Percentiles rank a stretch among this genome's conserved stretches.
Conservation (phyloP, 2,329 filamentous ascomycete species). For the Alternaria sp. region DNA sequence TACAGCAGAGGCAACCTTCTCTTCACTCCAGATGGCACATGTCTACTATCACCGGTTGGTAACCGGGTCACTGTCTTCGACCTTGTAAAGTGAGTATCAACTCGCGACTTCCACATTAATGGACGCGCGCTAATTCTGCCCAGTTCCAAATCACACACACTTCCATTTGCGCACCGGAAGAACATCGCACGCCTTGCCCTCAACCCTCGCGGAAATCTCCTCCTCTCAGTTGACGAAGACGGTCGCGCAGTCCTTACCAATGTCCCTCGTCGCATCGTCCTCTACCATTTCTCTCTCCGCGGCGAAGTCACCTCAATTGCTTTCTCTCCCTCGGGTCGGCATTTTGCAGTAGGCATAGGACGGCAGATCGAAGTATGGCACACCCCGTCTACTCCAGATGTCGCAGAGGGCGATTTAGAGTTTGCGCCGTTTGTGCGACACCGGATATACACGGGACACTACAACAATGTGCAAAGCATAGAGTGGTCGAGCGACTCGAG, state of each 20-base stretch:
- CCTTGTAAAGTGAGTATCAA: slow-evolving; percentile 80
- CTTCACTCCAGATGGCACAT: slow-evolving; percentile 95
- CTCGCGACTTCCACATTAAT: no score
- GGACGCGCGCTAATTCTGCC: slow-evolving; percentile 11
- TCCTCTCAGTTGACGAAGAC: slow-evolving; percentile 93
- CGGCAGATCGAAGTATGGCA: slow-evolving; percentile 95
- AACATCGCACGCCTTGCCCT: slow-evolving; percentile 91
- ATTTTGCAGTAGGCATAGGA: slow-evolving; percentile 90
- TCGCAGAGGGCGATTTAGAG: slow-evolving; percentile 84
- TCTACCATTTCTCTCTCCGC: slow-evolving; percentile 97
- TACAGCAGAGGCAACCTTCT: slow-evolving; percentile 98
- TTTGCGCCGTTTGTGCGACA: slow-evolving; percentile 95
- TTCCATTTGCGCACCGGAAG: slow-evolving; percentile 90
- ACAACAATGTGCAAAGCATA: slow-evolving; percentile 84
- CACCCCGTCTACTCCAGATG: slow-evolving; percentile 87
- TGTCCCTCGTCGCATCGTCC: slow-evolving; percentile 80
- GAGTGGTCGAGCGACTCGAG: slow-evolving; percentile 97
- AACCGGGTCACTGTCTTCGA: slow-evolving; percentile 97
- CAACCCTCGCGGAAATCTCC: slow-evolving; percentile 87
- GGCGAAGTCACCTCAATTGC: slow-evolving; percentile 81
- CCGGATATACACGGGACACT: slow-evolving; percentile 86
- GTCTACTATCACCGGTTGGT: slow-evolving; percentile 93
- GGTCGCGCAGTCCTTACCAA: slow-evolving; percentile 94
- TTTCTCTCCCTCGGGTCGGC: slow-evolving; percentile 88
- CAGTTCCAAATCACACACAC: slow-evolving; percentile 86